Conservation (phyloP, 2,329 filamentous ascomycete species). For the Colletotrichum orchidophilum region DNA sequence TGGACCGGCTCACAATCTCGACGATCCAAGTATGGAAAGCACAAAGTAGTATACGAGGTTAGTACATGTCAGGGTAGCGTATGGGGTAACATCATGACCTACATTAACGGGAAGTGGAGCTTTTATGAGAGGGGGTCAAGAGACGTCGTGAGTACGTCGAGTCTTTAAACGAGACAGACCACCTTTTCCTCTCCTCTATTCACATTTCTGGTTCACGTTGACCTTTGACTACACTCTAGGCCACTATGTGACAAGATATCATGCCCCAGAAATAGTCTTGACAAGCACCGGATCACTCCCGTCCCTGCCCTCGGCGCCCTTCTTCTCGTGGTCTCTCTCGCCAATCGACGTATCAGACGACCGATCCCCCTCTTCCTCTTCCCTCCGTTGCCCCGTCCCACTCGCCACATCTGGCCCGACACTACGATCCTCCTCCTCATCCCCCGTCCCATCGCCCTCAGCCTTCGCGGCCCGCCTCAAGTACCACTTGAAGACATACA, state of each 20-base stretch:
- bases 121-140: no score
- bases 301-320: background rate
- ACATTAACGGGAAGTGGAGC: no score
- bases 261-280: background rate
- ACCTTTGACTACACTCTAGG: no score
- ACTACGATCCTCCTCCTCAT: constrained; percentile 2
- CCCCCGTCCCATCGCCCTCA: constrained; percentile 33
- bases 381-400: background rate
- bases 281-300: background rate
- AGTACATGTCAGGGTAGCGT: no score
- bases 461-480: constrained; percentile 43
- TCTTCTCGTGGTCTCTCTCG: background rate
- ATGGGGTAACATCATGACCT: no score
- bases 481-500: constrained; percentile 59
- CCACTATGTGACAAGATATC: background rate
- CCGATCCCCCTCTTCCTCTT: background rate
- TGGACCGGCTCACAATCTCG: background rate
- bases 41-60: no score
- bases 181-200: no score
- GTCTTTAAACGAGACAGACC: no score
- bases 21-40: no score
- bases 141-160: no score
- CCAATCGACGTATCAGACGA: background rate
- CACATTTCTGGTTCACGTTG: no score
- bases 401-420: background rate